Conservation (phyloP, 2,329 filamentous ascomycete genomes). For the Stagonosporopsis rhizophila region DNA sequence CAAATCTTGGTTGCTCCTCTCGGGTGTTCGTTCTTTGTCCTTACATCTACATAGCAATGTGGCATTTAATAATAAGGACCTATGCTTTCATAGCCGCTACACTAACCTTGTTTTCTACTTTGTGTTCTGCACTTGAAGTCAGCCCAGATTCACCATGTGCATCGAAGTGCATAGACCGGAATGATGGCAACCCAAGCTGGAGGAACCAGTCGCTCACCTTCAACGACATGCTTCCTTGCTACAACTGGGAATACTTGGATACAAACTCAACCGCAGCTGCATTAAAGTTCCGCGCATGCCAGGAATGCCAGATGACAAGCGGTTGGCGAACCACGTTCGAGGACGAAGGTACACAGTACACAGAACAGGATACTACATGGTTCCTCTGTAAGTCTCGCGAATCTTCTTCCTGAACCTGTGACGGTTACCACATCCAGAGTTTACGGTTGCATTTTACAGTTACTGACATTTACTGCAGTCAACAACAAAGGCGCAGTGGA, state of each 20-base stretch:
- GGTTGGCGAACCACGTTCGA: not conserved
- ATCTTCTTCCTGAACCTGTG: no score
- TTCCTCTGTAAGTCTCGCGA: slow-evolving; percentile 26
- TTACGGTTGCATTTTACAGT: no score
- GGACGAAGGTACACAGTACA: slow-evolving; percentile 3
- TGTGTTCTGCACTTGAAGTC: slow-evolving; percentile 26
- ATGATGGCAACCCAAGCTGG: slow-evolving; percentile 19
- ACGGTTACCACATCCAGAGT: no score
- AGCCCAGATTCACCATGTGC: slow-evolving; percentile 29
- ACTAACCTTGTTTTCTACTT: not conserved
- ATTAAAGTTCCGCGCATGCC: slow-evolving; percentile 28
- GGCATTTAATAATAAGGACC: not conserved
- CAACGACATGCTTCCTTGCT: slow-evolving; percentile 23
- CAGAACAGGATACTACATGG: slow-evolving; percentile 28
- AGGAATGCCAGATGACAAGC: slow-evolving; percentile 26
- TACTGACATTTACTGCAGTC: slow-evolving; percentile 16
- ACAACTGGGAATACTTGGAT: slow-evolving; percentile 23
- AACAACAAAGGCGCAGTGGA: slow-evolving; percentile 30
- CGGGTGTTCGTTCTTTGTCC: not conserved
- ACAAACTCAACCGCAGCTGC: slow-evolving; percentile 23
- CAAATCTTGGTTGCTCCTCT: not conserved
- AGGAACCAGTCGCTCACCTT: slow-evolving; percentile 20
- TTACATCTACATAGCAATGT: not conserved
- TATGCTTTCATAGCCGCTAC: not conserved
- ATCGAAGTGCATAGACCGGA: slow-evolving; percentile 25